Evolutionary conservation across 805 yeast genomes (phyloP), one percentile per base, ranked within the genome.

Genomic region (Limtongia smithiae): DNA sequence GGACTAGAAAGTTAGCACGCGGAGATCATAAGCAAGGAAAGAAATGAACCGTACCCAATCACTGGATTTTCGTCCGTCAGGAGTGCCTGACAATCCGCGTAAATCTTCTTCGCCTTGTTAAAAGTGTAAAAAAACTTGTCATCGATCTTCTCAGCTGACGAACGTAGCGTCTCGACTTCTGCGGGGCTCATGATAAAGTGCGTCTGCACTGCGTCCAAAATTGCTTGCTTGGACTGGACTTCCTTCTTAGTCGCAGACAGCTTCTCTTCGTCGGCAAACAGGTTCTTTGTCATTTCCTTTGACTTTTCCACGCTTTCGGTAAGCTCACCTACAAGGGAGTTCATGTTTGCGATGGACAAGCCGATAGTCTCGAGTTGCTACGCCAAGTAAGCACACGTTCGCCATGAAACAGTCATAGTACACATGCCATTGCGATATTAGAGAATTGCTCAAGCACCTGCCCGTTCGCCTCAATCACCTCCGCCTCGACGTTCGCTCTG

Each of bases 181-280:
- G 79, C 77, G 52, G 82, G 90, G 37, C 76, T 76, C 37, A 91
- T 65, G 0, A 90, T 78, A 62, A 85, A 87, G 48, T 77, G 77
- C 3, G 74, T 71, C 54, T 81, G 79, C 43, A 64, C 66, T 1
- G 69, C 62, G 17, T 60, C 58, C 25, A 68, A 53, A 14, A 71
- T 51, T 2, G 50, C 56, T 24, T 51, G 50, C 44, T 68, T 63
- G 33, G 51, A 33, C 12, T 46, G 37, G 17, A 65, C 34, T 17
- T 51, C 55, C 11, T 45, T 38, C 46, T 56, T 52, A 47, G 63
- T 62, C 1, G 42, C 9, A 3, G 58, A 46, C 12, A 54, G 35
- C 44, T 46, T 37, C 35, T 42, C 50, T 25, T 54, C 58, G n/a
- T 46, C 48, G 2, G 12, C 42, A 27, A 48, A 47, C 12, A 71